A percentile compares a stretch with the other conserved stretches of the same genome.
Conservation (phyloP, 2,329 filamentous ascomycete genomes). For the Ilyonectria mors-panacis region DNA sequence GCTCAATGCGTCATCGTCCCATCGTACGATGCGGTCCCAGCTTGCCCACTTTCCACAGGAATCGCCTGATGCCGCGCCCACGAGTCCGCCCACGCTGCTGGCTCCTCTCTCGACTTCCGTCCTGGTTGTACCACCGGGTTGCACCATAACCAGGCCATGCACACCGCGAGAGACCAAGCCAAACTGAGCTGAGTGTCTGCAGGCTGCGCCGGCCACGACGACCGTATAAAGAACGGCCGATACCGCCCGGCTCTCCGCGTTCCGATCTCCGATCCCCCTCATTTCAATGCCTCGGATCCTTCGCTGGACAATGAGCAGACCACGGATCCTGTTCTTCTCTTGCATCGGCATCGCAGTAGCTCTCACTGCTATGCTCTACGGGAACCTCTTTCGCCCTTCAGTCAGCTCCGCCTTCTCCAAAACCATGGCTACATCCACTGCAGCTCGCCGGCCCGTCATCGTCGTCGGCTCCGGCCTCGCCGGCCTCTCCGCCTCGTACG, state of each 20-base stretch:
- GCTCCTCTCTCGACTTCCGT: not conserved
- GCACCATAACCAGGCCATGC: constrained; percentile 26
- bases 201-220: constrained; percentile 17
- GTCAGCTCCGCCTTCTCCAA: constrained; percentile 45
- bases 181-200: constrained; percentile 8
- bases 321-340: constrained; percentile 46
- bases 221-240: constrained; percentile 43
- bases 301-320: constrained; percentile 48
- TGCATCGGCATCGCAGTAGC: constrained; percentile 48
- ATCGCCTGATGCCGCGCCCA: constrained; percentile 33
- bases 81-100: not conserved
- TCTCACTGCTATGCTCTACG: constrained; percentile 50
- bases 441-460: constrained; percentile 59
- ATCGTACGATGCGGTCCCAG: constrained; percentile 33
- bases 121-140: not conserved
- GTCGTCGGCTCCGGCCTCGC: constrained; percentile 77
- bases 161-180: constrained; percentile 9
- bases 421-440: constrained; percentile 42
- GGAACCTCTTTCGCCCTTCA: constrained; percentile 41
- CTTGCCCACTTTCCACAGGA: constrained; percentile 26
- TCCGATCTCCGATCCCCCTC: constrained; percentile 19
- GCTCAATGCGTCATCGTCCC: constrained; percentile 25
- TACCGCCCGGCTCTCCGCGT: constrained; percentile 33
- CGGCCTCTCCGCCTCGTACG: constrained; percentile 71
- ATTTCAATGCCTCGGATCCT: constrained; percentile 48